Base-by-base conservation (phyloP, 257 asterid genomes). In the Capsicum baccatum region DNA sequence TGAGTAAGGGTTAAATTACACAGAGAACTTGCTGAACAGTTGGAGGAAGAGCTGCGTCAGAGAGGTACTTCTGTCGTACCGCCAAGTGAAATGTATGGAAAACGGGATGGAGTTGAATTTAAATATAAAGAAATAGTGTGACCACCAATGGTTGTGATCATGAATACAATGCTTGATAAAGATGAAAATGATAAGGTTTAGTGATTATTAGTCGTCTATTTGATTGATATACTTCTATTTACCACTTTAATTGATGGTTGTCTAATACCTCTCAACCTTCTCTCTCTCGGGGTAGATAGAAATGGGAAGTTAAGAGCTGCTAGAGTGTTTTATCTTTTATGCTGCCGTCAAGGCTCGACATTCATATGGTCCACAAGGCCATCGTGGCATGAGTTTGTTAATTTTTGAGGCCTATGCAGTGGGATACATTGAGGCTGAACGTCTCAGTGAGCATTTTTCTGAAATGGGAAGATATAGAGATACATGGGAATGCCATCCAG, bases 331-430 rank as follows among this genome's bases (percentile, higher is more conserved):
- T 58, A 68, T 79, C 63, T 1, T 60, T 4, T 88, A 85, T 85
- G 83, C 79, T 83, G 90, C 87, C 6, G 42, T 33, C 15, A 90
- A 64, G 89, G 90, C 92, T 47, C 79, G 89, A 3, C 92, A 90
- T 69, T 81, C 91, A 10, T 87, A 90, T 68, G 92, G 91, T 14
- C 92, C 90, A 9, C 91, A 90, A 79, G 92, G 91, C 64, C 92
- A 90, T 66, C 87, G 90, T 3, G 92, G 92, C 15, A 87, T 90
- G 67, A 90, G 91, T 57, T 69, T 90, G 39, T 76, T 88, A 80
- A 85, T 88, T 21, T 90, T 90, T 74, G 90, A 90, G 78, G 85
- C 85, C 42, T 84, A 89, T 52, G 88, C 91, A 8, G 89, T 90
- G 47, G 92, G 92, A 6, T 86, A 90, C 79, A 48, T 83, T 52